These are phyloP conservation scores for Juncus inflexus DNA, from an alignment of 176 grass and related monocot genomes.

Conservation along the genomic window DNA sequence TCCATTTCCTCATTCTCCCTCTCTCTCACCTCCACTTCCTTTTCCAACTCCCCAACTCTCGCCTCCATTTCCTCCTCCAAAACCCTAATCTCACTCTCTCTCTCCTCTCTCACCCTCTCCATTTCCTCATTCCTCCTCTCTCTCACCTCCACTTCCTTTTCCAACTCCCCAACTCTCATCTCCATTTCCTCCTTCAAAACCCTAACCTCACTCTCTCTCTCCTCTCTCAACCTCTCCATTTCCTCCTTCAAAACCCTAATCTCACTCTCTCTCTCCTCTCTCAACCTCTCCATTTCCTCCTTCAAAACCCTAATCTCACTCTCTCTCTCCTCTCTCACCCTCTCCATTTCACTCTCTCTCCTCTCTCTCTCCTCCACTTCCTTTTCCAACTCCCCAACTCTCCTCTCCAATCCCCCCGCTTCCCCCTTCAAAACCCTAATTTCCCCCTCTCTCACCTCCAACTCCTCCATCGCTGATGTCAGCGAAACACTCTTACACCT, in stretches of 20 bases:
- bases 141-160: conserved; percentile 48
- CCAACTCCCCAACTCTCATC: conserved; percentile 44
- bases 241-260: conserved; percentile 21
- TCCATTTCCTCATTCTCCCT: conserved; percentile 47
- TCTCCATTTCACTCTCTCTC: conserved; percentile 50
- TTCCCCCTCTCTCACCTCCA: conserved; percentile 45
- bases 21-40: conserved; percentile 56
- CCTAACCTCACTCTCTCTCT: conserved; percentile 37
- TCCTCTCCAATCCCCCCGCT: conserved; percentile 55
- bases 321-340: conserved; percentile 54
- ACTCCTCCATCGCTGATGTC: conserved; percentile 31
- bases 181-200: conserved; percentile 69
- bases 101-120: conserved; percentile 36
- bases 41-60: too few species aligned
- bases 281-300: conserved; percentile 35
- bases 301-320: conserved; percentile 10
- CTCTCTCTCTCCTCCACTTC: conserved; percentile 51
- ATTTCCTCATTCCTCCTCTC: conserved; percentile 53
- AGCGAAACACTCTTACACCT: conserved; percentile 63
- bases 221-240: conserved; percentile 50
- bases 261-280: conserved; percentile 55
- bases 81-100: conserved; percentile 51
- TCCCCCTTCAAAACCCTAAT: conserved; percentile 56
- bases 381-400: conserved; percentile 50
- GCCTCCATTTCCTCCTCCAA: conserved; percentile 43